Evolutionary conservation across 192 early-diverging fungal genomes (phyloP).

Genomic region (Mortierella antarctica): DNA sequence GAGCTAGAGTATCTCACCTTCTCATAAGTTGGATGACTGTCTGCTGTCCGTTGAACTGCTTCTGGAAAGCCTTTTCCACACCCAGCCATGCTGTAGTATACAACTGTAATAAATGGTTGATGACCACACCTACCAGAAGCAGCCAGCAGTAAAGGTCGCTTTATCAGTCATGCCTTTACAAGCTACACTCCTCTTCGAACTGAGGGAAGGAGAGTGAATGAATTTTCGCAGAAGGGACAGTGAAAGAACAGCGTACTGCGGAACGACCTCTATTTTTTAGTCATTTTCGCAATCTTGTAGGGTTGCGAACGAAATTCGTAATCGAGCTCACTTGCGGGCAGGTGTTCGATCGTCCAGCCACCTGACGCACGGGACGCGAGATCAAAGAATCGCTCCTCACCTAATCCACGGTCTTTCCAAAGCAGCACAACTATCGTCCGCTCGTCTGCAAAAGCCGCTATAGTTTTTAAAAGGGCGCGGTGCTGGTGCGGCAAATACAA

Average conservation of each 20-base stretch:
- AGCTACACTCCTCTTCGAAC: too few relatives aligned
- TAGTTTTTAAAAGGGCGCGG: constrained; percentile 29
- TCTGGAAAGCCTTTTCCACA: constrained; percentile 63
- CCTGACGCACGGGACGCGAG: constrained; percentile 11
- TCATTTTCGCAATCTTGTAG: constrained; percentile 26
- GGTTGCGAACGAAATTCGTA: constrained; percentile 40
- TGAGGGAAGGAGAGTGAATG: too few relatives aligned
- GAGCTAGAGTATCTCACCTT: constrained; percentile 43
- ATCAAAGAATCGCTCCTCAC: constrained; percentile 49
- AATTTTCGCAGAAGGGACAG: too few relatives aligned
- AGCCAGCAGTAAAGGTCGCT: constrained; percentile 92
- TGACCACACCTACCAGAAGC: constrained; percentile 78
- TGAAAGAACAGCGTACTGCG: too few relatives aligned
- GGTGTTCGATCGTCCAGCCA: constrained; percentile 35
- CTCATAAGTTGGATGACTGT: constrained; percentile 55
- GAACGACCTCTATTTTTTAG: not conserved
- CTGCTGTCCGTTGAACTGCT: constrained; percentile 54
- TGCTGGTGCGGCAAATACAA: constrained; percentile 47
- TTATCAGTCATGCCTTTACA: constrained; percentile 36
- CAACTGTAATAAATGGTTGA: not conserved
- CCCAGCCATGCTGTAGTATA: too few relatives aligned
- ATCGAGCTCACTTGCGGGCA: constrained; percentile 22
- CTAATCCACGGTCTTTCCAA: constrained; percentile 48
- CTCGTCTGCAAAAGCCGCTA: constrained; percentile 36
- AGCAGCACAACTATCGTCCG: constrained; percentile 28